phyloP scores from a whole-genome alignment of 345 rosid genomes.

The Geranium rotundifolium region DNA sequence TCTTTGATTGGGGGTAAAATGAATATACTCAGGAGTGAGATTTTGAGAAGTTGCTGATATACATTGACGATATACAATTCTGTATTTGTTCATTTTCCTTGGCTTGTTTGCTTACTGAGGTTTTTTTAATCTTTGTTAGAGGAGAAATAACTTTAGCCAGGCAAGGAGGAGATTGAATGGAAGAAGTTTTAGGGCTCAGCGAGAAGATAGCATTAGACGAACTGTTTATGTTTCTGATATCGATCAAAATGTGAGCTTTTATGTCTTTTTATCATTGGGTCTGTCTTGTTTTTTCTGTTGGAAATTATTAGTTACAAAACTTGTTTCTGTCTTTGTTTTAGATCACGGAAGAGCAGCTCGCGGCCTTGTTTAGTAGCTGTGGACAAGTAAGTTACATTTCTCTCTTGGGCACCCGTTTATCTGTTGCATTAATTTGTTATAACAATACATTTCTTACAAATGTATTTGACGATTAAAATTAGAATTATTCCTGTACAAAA shows the following conservation, averaged over 20 bases:
- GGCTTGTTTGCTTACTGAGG: not conserved
- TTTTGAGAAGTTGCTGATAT: not conserved
- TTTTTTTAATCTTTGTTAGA: conserved; percentile 24
- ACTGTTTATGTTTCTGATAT: conserved; percentile 58
- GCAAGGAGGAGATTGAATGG: conserved; percentile 53
- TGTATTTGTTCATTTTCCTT: not conserved
- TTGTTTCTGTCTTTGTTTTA: conserved; percentile 11
- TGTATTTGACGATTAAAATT: no score
- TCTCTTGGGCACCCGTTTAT: conserved; percentile 1
- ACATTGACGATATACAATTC: not conserved
- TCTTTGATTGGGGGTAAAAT: not conserved
- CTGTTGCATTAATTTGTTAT: no score
- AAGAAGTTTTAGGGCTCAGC: conserved; percentile 44
- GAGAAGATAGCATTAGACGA: conserved; percentile 56
- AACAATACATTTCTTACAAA: not conserved
- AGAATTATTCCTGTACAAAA: no score
- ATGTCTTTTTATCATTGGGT: not conserved
- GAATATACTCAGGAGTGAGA: no score
- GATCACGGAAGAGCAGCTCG: conserved; percentile 88
- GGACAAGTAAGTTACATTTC: conserved; percentile 54
- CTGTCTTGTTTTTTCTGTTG: conserved; percentile 1
- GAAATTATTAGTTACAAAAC: not conserved
- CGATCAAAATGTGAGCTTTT: conserved; percentile 32
- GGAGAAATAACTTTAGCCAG: conserved; percentile 44
- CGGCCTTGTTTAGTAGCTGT: conserved; percentile 59